Conservation (phyloP, 78 protist genomes). For the Guillardia theta region DNA sequence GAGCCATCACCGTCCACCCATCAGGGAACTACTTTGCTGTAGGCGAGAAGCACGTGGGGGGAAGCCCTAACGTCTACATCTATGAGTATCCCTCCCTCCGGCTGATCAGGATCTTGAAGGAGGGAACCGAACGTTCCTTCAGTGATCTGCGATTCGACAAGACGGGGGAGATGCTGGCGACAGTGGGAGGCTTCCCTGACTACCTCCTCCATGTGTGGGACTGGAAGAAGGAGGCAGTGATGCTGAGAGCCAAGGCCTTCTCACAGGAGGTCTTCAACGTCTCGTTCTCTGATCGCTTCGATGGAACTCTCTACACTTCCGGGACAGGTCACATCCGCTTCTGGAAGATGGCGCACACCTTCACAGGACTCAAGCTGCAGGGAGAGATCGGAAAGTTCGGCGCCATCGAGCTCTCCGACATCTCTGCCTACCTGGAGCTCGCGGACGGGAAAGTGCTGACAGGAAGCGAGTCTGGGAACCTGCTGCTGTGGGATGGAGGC, state of each 20-base stretch:
- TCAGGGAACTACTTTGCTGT: slow-evolving; percentile 48
- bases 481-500: slow-evolving; percentile 86
- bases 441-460: slow-evolving; percentile 53
- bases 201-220: slow-evolving; percentile 77
- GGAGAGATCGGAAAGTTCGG: slow-evolving; percentile 88
- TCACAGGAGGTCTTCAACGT: slow-evolving; percentile 67
- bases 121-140: slow-evolving; percentile 66
- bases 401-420: slow-evolving; percentile 75
- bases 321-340: slow-evolving; percentile 49
- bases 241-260: slow-evolving; percentile 81
- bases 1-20: slow-evolving; percentile 49
- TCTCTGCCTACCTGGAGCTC: slow-evolving; percentile 71
- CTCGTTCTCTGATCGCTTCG: slow-evolving; percentile 66
- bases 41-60: slow-evolving; percentile 53
- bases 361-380: slow-evolving; percentile 83
- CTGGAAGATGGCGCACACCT: slow-evolving; percentile 88
- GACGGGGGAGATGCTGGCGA: slow-evolving; percentile 70
- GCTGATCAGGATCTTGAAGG: slow-evolving; percentile 32
- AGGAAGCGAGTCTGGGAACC: slow-evolving; percentile 80
- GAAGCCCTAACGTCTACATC: slow-evolving; percentile 24
- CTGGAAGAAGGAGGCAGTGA: slow-evolving; percentile 63
- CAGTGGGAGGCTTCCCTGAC: slow-evolving; percentile 78
- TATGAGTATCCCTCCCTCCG: slow-evolving; percentile 51
- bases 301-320: slow-evolving; percentile 67
- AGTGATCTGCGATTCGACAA: slow-evolving; percentile 40